Conservation (phyloP, 2,329 filamentous ascomycete species). For the Parastagonospora avenae region DNA sequence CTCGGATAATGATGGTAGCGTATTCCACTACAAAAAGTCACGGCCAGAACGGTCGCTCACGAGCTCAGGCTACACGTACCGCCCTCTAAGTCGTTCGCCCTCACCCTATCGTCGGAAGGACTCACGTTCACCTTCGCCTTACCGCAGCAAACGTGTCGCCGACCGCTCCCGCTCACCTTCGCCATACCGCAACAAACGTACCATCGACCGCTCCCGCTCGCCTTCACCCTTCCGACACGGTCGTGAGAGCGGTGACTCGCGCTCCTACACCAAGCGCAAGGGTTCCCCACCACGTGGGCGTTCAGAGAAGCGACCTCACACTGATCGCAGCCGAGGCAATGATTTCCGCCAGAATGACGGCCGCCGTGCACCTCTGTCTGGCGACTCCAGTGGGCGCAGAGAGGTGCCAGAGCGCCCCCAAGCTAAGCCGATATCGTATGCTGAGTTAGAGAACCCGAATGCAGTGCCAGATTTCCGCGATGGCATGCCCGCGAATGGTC, state of each 20-base stretch:
- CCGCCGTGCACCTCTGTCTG: slow-evolving; percentile 4
- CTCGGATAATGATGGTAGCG: slow-evolving; percentile 27
- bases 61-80: slow-evolving; percentile 18
- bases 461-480: slow-evolving; percentile 26
- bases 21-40: neutral
- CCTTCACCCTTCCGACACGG: slow-evolving; percentile 35
- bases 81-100: slow-evolving; percentile 36
- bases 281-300: slow-evolving; percentile 48
- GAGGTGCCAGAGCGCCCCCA: slow-evolving; percentile 15
- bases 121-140: slow-evolving; percentile 39
- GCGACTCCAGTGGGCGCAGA: slow-evolving; percentile 13
- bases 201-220: slow-evolving; percentile 32
- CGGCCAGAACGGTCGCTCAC: neutral
- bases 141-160: slow-evolving; percentile 23
- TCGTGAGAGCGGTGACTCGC: slow-evolving; percentile 29
- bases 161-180: slow-evolving; percentile 26
- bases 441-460: slow-evolving; percentile 52
- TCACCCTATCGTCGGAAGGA: slow-evolving; percentile 35
- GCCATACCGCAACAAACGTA: slow-evolving; percentile 32
- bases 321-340: slow-evolving; percentile 55
- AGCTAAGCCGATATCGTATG: slow-evolving; percentile 36
- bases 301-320: slow-evolving; percentile 63
- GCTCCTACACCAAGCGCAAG: slow-evolving; percentile 47
- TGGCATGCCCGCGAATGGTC: slow-evolving; percentile 11
- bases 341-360: slow-evolving; percentile 66